phyloP scores from a whole-genome alignment of 345 rosid genomes.

The Tarenaya hassleriana region DNA sequence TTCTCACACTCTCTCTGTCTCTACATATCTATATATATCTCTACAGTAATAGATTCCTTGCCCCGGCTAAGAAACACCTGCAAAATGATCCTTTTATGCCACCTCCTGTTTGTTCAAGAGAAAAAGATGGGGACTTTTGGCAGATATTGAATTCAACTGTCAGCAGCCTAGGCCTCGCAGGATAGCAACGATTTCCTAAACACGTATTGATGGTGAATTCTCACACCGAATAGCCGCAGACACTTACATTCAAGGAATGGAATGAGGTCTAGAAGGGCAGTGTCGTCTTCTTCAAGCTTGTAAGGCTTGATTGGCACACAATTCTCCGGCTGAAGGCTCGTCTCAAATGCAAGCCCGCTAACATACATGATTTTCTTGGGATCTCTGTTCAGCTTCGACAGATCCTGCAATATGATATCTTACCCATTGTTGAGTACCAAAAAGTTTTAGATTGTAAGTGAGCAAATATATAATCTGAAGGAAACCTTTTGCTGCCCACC shows the following conservation, averaged over 20 bases:
- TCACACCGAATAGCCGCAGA: neutral
- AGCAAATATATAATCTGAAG: neutral
- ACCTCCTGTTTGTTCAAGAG: too few species aligned
- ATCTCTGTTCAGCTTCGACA: conserved; percentile 94
- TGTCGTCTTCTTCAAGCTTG: conserved; percentile 72
- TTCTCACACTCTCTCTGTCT: too few species aligned
- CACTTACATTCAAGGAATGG: conserved; percentile 94
- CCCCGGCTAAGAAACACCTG: too few species aligned
- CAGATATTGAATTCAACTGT: too few species aligned
- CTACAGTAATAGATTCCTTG: too few species aligned
- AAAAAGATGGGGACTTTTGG: too few species aligned
- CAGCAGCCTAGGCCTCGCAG: too few species aligned
- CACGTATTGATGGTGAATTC: too few species aligned
- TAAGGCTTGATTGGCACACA: conserved; percentile 72
- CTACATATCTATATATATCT: too few species aligned
- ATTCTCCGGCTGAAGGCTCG: conserved; percentile 90
- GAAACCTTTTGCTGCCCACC: conserved; percentile 38
- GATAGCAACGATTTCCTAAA: too few species aligned
- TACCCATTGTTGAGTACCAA: conserved; percentile 9
- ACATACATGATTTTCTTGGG: conserved; percentile 70
- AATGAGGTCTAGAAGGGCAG: conserved; percentile 86
- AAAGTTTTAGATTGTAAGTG: conserved; percentile 1
- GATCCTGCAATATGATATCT: conserved; percentile 54
- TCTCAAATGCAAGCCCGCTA: conserved; percentile 75
- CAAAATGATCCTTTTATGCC: too few species aligned